Percentiles rank a stretch among this genome's conserved stretches.
phyloP scores from a whole-genome alignment of 2,329 filamentous ascomycete genomes.

The Rhexocercosporidium sp. region DNA sequence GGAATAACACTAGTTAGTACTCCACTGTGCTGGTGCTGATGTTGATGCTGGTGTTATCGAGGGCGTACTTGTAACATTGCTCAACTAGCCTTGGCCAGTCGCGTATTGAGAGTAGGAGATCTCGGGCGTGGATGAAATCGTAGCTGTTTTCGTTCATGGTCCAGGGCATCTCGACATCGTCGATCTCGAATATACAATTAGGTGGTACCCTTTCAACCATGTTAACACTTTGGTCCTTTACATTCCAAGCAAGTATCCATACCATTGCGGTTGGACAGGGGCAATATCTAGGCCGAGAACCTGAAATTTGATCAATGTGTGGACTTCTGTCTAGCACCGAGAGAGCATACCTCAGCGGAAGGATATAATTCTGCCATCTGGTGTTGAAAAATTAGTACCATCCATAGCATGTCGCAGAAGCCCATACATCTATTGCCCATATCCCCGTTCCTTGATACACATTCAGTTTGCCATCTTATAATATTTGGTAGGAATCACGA shows the following conservation, averaged over 20 bases:
- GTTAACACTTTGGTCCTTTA: background rate
- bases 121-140: slow-evolving; percentile 53
- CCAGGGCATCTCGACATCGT: slow-evolving; percentile 58
- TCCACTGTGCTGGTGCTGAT: background rate
- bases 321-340: background rate
- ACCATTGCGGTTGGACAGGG: slow-evolving; percentile 40
- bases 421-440: slow-evolving; percentile 34
- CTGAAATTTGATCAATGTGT: slow-evolving; percentile 13
- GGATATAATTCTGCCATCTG: slow-evolving; percentile 39
- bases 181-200: slow-evolving; percentile 57
- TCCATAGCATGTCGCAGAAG: background rate
- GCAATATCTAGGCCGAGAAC: slow-evolving; percentile 42
- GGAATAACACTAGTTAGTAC: background rate
- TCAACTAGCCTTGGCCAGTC: slow-evolving; percentile 29
- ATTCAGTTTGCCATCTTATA: background rate
- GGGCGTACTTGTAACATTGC: slow-evolving; percentile 40
- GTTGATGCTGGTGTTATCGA: background rate
- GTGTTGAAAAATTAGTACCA: background rate
- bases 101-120: slow-evolving; percentile 28
- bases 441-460: slow-evolving; percentile 24
- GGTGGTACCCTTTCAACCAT: slow-evolving; percentile 46
- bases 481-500: background rate
- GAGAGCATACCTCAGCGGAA: slow-evolving; percentile 35
- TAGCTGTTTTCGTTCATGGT: slow-evolving; percentile 49
- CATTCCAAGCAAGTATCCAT: background rate